Evolutionary conservation across 176 grass and related monocot genomes (phyloP).

Genomic region (Typha latifolia): DNA sequence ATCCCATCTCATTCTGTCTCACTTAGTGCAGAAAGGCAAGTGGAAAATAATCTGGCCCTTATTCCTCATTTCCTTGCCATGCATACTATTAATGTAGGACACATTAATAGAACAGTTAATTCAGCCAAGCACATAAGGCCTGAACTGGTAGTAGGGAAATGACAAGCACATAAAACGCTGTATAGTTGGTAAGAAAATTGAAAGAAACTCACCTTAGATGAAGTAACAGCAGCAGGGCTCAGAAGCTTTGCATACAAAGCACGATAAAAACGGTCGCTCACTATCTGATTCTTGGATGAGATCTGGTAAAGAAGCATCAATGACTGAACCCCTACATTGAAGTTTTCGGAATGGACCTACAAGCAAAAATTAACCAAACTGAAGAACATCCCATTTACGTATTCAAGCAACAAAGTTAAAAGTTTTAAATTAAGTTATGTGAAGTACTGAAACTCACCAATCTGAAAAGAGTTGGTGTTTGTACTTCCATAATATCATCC

Average conservation of each 20-base stretch:
- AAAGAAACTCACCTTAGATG: slow-evolving; percentile 65
- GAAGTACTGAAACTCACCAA: slow-evolving; percentile 50
- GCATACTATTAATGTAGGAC: too few relatives aligned
- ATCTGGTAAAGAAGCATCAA: slow-evolving; percentile 96
- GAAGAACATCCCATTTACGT: neutral
- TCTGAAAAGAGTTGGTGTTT: slow-evolving; percentile 83
- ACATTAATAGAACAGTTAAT: too few relatives aligned
- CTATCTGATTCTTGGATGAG: slow-evolving; percentile 87
- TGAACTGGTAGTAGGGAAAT: too few relatives aligned
- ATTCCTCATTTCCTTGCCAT: too few relatives aligned
- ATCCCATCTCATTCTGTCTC: too few relatives aligned
- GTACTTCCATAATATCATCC: slow-evolving; percentile 87
- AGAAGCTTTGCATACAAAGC: slow-evolving; percentile 85
- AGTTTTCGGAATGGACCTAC: slow-evolving; percentile 91
- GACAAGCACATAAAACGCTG: too few relatives aligned
- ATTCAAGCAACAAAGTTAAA: neutral
- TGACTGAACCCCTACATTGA: slow-evolving; percentile 90
- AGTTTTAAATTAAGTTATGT: neutral
- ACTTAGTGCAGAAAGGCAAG: too few relatives aligned
- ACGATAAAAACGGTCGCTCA: slow-evolving; percentile 87
- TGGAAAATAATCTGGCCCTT: too few relatives aligned
- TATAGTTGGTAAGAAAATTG: neutral
- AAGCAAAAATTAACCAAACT: slow-evolving; percentile 15
- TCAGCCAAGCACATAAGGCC: neutral
- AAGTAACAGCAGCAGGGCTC: slow-evolving; percentile 73